phyloP scores from a whole-genome alignment of 305 asterid species.

The Petunia hybrid region DNA sequence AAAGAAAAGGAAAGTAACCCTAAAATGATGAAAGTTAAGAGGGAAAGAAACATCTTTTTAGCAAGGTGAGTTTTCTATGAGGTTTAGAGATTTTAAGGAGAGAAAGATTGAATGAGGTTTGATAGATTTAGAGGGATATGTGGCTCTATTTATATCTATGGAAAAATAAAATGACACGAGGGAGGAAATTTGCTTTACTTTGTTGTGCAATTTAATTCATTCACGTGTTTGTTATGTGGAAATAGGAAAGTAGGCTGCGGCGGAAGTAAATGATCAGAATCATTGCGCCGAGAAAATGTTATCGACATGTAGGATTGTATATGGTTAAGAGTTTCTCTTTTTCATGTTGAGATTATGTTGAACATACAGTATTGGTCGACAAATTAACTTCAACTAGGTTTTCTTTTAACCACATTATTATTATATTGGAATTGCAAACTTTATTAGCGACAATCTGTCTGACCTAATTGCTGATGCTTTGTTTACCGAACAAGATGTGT shows the following conservation, averaged over 20 bases:
- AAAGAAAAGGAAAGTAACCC: not conserved
- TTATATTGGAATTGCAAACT: too few species aligned
- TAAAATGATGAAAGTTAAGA: slow-evolving; percentile 4
- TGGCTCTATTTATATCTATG: slow-evolving; percentile 1
- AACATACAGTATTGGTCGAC: too few species aligned
- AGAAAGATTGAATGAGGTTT: not conserved
- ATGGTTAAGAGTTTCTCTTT: not conserved
- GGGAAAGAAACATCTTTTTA: slow-evolving; percentile 9
- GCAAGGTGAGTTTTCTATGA: not conserved
- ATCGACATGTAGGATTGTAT: not conserved
- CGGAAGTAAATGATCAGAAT: not conserved
- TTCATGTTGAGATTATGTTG: too few species aligned
- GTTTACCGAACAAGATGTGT: too few species aligned
- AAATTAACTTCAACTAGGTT: too few species aligned
- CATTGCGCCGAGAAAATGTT: not conserved
- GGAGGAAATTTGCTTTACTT: not conserved
- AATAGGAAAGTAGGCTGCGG: slow-evolving; percentile 17
- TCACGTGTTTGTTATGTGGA: slow-evolving; percentile 11
- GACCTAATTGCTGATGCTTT: too few species aligned
- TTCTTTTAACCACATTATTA: too few species aligned
- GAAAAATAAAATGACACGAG: not conserved
- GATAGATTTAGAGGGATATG: slow-evolving; percentile 6
- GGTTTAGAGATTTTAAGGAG: not conserved
- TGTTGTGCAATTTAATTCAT: not conserved
- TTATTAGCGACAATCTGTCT: too few species aligned